These are phyloP conservation scores for Lathyrus tuberosus DNA, from an alignment of 306 rosid genomes.

Conservation along the genomic window DNA sequence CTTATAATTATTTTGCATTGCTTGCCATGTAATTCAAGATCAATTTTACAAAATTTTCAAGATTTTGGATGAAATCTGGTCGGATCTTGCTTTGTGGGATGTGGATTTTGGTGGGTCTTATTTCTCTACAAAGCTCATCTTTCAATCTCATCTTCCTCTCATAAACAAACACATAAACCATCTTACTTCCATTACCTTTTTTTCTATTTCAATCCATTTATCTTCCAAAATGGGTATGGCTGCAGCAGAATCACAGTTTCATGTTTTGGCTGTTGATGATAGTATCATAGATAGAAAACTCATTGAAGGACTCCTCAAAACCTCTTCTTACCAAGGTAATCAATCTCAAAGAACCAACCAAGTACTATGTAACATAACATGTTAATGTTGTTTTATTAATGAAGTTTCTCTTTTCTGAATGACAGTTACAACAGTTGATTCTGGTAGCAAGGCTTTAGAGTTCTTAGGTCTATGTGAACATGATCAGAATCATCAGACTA, in stretches of 20 bases:
- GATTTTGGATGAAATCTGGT: slow-evolving; percentile 96
- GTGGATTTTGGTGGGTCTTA: slow-evolving; percentile 75
- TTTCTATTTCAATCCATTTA: not conserved
- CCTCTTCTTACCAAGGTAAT: slow-evolving; percentile 88
- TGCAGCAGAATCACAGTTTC: slow-evolving; percentile 70
- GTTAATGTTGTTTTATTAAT: too few species aligned
- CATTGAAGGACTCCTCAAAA: slow-evolving; percentile 79
- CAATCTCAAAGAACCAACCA: not conserved
- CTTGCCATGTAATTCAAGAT: slow-evolving; percentile 80
- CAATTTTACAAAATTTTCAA: slow-evolving; percentile 69
- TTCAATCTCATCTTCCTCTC: slow-evolving; percentile 35
- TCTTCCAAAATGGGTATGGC: slow-evolving; percentile 70
- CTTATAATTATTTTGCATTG: slow-evolving; percentile 50
- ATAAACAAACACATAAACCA: slow-evolving; percentile 16
- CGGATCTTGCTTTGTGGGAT: slow-evolving; percentile 96
- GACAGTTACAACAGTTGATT: slow-evolving; percentile 95
- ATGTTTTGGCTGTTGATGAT: slow-evolving; percentile 94
- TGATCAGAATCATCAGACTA: slow-evolving; percentile 59
- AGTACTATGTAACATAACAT: too few species aligned
- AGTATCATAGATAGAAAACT: slow-evolving; percentile 81
- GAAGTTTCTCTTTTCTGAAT: slow-evolving; percentile 21
- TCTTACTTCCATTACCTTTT: slow-evolving; percentile 3
- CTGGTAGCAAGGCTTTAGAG: slow-evolving; percentile 94
- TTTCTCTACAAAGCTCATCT: slow-evolving; percentile 55
- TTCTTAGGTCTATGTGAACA: slow-evolving; percentile 70